Evolutionary conservation across 2,329 filamentous ascomycete genomes (phyloP).

Genomic region (Rhynchosporium graminicola): DNA sequence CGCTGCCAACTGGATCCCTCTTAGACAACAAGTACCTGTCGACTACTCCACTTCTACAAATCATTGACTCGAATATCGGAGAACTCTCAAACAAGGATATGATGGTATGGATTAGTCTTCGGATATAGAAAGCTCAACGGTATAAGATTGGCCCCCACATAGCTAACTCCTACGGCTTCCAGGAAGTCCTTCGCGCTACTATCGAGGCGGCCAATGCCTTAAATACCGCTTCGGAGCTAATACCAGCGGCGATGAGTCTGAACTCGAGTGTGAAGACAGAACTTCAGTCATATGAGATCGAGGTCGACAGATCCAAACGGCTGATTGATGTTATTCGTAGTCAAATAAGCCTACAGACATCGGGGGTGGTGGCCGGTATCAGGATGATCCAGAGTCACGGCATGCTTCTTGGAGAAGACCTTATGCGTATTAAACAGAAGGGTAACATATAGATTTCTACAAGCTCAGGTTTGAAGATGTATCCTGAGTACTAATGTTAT

Average conservation of each 20-base stretch:
- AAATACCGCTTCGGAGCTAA: background rate
- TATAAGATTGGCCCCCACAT: background rate
- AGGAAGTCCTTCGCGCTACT: background rate
- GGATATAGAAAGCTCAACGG: background rate
- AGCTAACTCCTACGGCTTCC: background rate
- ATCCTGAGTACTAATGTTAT: background rate
- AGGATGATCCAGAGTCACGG: background rate
- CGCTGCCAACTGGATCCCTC: too few species aligned
- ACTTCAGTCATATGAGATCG: background rate
- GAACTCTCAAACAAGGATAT: background rate
- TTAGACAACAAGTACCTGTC: too few species aligned
- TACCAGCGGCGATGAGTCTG: background rate
- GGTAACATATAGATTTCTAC: background rate
- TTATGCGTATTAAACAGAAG: background rate
- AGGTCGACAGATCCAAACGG: background rate
- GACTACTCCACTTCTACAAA: too few species aligned
- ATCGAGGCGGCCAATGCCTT: background rate
- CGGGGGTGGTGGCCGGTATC: background rate
- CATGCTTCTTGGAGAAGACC: background rate
- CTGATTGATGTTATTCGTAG: background rate
- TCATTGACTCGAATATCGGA: too few species aligned
- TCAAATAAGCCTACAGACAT: background rate
- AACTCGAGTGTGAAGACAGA: background rate
- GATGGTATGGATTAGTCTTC: background rate
- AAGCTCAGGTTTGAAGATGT: too few species aligned